A percentile compares a stretch with the other conserved stretches of the same genome.
phyloP scores from a whole-genome alignment of 495 filamentous ascomycete species.

The Penicillium cinerascens region DNA sequence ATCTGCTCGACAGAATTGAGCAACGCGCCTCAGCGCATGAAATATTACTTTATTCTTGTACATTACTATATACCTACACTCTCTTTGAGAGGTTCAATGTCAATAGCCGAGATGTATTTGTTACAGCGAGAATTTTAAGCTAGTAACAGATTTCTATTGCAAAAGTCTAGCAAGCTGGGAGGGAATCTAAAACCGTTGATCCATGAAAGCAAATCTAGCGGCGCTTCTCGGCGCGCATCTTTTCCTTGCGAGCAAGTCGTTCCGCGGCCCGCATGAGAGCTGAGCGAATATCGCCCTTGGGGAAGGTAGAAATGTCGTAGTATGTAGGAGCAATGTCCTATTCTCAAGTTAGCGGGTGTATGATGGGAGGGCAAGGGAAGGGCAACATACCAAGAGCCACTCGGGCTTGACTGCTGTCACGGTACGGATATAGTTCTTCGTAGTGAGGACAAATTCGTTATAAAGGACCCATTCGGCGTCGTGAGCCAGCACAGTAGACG shows the following conservation, averaged over 20 bases:
- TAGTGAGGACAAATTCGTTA: slow-evolving; percentile 97
- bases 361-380: background rate
- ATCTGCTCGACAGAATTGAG: background rate
- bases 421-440: slow-evolving; percentile 81
- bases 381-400: slow-evolving; percentile 79
- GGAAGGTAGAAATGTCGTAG: slow-evolving; percentile 82
- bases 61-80: slow-evolving; percentile 11
- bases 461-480: slow-evolving; percentile 97
- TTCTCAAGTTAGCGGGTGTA: slow-evolving; percentile 19
- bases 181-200: slow-evolving; percentile 17
- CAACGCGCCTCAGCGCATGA: background rate
- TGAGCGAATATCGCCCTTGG: slow-evolving; percentile 79
- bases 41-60: slow-evolving; percentile 10
- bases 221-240: slow-evolving; percentile 49
- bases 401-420: slow-evolving; percentile 58
- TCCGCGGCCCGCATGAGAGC: slow-evolving; percentile 71
- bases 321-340: slow-evolving; percentile 89
- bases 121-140: background rate
- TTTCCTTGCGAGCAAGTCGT: slow-evolving; percentile 69
- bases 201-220: slow-evolving; percentile 21
- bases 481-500: slow-evolving; percentile 76
- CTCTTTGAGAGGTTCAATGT: slow-evolving; percentile 3
- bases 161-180: background rate
- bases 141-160: background rate
- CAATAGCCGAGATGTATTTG: slow-evolving; percentile 9